A percentile compares a stretch with the other conserved stretches of the same genome.
Evolutionary conservation across 148 eudicot genomes (phyloP).

Genomic region (Camellia japonica): DNA sequence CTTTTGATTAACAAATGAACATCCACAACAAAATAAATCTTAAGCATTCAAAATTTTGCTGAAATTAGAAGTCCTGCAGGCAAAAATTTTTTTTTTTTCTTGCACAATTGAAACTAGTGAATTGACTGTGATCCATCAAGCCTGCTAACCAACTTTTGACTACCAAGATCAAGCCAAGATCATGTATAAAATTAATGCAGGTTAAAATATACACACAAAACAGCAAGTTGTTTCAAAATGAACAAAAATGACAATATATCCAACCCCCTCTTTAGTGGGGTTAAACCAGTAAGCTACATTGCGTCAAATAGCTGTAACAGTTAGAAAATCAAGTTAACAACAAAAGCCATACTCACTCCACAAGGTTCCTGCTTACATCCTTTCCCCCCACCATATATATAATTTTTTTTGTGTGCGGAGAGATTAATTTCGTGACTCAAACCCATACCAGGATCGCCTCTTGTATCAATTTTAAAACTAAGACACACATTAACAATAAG

Average conservation of each 20-base stretch:
- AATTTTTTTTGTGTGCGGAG: no score
- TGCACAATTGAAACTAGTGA: neutral
- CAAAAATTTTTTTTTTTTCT: no score
- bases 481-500: neutral
- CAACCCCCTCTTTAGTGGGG: neutral
- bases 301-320: neutral
- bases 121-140: neutral
- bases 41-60: neutral
- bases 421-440: no score
- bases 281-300: neutral
- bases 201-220: neutral
- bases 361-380: no score
- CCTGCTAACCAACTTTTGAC: neutral
- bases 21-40: neutral
- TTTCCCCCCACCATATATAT: no score
- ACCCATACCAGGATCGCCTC: no score
- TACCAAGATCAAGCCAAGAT: neutral
- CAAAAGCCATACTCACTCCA: no score
- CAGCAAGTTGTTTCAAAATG: neutral
- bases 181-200: neutral
- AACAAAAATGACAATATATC: neutral
- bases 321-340: no score
- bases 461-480: no score
- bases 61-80: neutral
- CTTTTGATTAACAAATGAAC: neutral